Conservation (phyloP, 2,329 filamentous ascomycete species). For the Pyricularia pennisetigena region DNA sequence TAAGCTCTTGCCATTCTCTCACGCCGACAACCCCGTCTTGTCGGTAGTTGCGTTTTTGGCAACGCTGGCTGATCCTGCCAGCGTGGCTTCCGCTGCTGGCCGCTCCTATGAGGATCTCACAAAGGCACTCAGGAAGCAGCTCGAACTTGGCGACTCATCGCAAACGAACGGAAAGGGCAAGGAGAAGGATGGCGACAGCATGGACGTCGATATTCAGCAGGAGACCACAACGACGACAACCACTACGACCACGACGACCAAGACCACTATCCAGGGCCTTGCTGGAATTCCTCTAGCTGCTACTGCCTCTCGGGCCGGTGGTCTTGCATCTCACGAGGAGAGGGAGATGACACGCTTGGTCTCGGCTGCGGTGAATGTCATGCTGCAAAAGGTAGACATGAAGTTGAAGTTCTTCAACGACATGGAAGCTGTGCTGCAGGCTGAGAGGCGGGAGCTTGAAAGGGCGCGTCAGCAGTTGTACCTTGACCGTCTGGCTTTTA, state of each 20-base stretch:
- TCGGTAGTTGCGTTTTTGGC: slow-evolving; percentile 93
- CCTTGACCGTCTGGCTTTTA: slow-evolving; percentile 82
- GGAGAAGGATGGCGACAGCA: slow-evolving; percentile 45
- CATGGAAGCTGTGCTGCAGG: slow-evolving; percentile 85
- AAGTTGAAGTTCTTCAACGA: slow-evolving; percentile 96
- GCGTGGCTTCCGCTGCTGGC: slow-evolving; percentile 82
- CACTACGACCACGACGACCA: slow-evolving; percentile 38
- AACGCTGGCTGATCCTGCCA: slow-evolving; percentile 78
- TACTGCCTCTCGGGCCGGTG: slow-evolving; percentile 76
- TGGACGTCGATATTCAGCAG: slow-evolving; percentile 49
- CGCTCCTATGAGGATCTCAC: slow-evolving; percentile 82
- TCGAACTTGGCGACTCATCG: slow-evolving; percentile 44
- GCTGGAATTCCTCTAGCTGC: slow-evolving; percentile 77
- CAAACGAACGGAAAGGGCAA: slow-evolving; percentile 45
- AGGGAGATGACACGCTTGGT: slow-evolving; percentile 93
- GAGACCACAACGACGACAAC: slow-evolving; percentile 36
- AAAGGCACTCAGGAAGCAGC: slow-evolving; percentile 64
- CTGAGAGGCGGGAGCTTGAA: slow-evolving; percentile 87
- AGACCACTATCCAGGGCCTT: slow-evolving; percentile 37
- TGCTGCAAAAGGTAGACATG: slow-evolving; percentile 89
- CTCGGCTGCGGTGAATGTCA: slow-evolving; percentile 83
- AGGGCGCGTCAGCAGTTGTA: slow-evolving; percentile 87
- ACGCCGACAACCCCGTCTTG: slow-evolving; percentile 92
- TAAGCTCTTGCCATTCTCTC: slow-evolving; percentile 79
- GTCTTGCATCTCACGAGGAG: slow-evolving; percentile 89